phyloP scores from a whole-genome alignment of 2,329 filamentous ascomycete genomes.

The Hymenoscyphus salicellus region DNA sequence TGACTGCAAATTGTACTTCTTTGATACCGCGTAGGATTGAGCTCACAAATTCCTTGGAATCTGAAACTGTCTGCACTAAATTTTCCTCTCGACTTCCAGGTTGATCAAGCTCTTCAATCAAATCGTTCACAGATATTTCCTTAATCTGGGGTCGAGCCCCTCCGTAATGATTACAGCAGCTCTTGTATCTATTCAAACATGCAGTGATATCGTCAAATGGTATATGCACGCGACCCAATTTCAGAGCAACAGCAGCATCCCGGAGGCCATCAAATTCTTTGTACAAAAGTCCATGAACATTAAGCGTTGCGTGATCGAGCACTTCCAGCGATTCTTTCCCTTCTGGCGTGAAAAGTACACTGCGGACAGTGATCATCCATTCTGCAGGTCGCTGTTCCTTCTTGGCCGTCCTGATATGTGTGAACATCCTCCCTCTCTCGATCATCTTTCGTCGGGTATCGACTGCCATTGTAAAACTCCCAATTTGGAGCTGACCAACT shows the following conservation, averaged over 20 bases:
- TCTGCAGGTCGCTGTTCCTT: slow-evolving; percentile 74
- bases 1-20: slow-evolving; percentile 92
- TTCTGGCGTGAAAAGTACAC: slow-evolving; percentile 83
- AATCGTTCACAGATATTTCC: slow-evolving; percentile 66
- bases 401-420: slow-evolving; percentile 66
- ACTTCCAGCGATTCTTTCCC: slow-evolving; percentile 83
- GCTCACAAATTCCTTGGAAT: slow-evolving; percentile 87
- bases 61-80: slow-evolving; percentile 79
- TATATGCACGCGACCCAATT: slow-evolving; percentile 84
- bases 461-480: slow-evolving; percentile 79
- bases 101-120: slow-evolving; percentile 70
- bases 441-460: slow-evolving; percentile 91
- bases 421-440: slow-evolving; percentile 83
- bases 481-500: slow-evolving; percentile 81
- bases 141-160: slow-evolving; percentile 42
- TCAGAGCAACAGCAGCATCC: slow-evolving; percentile 85
- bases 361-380: slow-evolving; percentile 85
- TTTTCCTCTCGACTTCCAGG: slow-evolving; percentile 58
- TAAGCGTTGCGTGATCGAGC: slow-evolving; percentile 81
- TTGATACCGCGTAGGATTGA: slow-evolving; percentile 90
- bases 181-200: slow-evolving; percentile 57
- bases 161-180: slow-evolving; percentile 38
- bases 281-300: slow-evolving; percentile 87
- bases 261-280: slow-evolving; percentile 80
- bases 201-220: slow-evolving; percentile 81